A percentile compares a stretch with the other conserved stretches of the same genome.
Evolutionary conservation across 352 stramenopile genomes (phyloP).

Genomic region (Thraustotheca clavata): DNA sequence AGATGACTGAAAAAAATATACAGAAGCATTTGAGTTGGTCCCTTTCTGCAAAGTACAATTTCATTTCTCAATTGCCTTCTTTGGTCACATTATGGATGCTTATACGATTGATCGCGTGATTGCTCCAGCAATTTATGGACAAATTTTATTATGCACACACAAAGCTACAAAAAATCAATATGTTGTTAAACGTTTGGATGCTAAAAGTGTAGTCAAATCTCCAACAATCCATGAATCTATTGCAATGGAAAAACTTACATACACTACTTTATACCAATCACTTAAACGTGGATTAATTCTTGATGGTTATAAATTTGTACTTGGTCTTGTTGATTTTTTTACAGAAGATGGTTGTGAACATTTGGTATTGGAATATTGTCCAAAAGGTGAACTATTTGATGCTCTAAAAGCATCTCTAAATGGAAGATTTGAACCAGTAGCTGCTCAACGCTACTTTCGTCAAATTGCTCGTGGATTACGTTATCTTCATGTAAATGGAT

Average conservation of each 20-base stretch:
- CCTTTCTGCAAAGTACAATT: no score
- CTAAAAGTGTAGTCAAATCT: conserved; percentile 21
- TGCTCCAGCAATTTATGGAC: conserved; percentile 64
- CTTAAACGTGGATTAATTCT: no score
- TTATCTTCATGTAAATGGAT: conserved; percentile 57
- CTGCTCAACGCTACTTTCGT: conserved; percentile 33
- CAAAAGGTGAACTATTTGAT: conserved; percentile 48
- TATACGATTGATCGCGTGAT: conserved; percentile 76
- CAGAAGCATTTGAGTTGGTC: no score
- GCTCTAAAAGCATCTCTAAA: background rate
- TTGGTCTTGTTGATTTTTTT: conserved; percentile 42
- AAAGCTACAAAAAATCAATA: conserved; percentile 47
- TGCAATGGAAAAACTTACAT: conserved; percentile 31
- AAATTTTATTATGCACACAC: conserved; percentile 71
- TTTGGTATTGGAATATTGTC: conserved; percentile 55
- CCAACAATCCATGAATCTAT: conserved; percentile 39
- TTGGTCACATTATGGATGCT: conserved; percentile 34
- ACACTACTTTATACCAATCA: no score
- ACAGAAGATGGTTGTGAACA: conserved; percentile 28
- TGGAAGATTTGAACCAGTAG: background rate
- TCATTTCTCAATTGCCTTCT: no score
- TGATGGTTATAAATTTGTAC: conserved; percentile 9
- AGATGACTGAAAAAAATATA: no score
- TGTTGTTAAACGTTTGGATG: conserved; percentile 62
- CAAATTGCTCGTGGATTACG: conserved; percentile 58